Conservation (phyloP, 2,329 filamentous ascomycete genomes). For the Penicillium janthinellum region DNA sequence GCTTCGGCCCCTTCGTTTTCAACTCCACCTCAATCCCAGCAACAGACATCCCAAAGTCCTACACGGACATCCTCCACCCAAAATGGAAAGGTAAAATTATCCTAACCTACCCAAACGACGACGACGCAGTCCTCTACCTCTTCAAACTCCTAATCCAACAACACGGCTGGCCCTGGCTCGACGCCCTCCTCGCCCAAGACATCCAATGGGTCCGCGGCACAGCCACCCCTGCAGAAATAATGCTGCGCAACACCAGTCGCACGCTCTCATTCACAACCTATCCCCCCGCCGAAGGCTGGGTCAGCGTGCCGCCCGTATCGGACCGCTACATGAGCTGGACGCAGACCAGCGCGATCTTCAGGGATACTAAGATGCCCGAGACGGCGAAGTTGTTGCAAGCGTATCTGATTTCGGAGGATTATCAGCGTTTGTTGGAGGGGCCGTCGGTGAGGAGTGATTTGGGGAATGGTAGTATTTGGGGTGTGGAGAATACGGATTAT, state of each 20-base stretch:
- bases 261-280: background rate
- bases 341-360: conserved; percentile 53
- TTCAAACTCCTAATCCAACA: conserved; percentile 49
- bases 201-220: conserved; percentile 58
- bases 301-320: background rate
- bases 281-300: background rate
- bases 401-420: conserved; percentile 45
- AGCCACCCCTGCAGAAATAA: conserved; percentile 40
- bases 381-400: conserved; percentile 55
- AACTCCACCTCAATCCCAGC: background rate
- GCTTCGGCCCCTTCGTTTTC: background rate
- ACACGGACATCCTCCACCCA: conserved; percentile 38
- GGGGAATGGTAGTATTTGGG: background rate
- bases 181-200: conserved; percentile 52
- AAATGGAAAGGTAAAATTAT: conserved; percentile 58
- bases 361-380: conserved; percentile 53
- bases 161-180: conserved; percentile 52
- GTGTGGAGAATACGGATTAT: background rate
- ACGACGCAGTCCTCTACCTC: conserved; percentile 54
- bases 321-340: conserved; percentile 51
- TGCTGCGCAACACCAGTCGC: background rate
- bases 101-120: conserved; percentile 60
- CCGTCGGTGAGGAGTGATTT: background rate
- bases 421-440: background rate
- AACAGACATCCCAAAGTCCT: background rate